Evolutionary conservation across 805 yeast genomes (phyloP).

Genomic region (Monosporozyma unispora): DNA sequence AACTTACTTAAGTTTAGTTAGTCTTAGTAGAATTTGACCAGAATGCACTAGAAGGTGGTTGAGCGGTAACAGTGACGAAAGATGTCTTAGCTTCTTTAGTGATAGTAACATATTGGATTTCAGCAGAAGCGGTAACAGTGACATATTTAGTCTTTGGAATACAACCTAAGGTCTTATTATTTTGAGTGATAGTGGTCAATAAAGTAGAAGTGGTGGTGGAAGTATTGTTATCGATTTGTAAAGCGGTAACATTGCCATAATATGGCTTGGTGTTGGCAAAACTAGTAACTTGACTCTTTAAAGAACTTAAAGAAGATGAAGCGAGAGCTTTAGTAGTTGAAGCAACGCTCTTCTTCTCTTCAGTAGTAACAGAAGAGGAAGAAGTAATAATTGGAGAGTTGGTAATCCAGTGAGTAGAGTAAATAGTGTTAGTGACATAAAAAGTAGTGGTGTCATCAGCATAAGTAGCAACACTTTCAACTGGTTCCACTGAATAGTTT

Average conservation of each 20-base stretch:
- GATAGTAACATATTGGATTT: slow-evolving; percentile 16
- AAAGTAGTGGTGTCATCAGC: slow-evolving; percentile 21
- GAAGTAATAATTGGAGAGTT: slow-evolving; percentile 2
- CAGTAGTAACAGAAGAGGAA: too few species aligned
- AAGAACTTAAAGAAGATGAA: not conserved
- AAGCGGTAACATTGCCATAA: not conserved
- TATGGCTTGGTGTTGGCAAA: not conserved
- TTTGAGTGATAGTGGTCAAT: not conserved
- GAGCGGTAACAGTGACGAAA: slow-evolving; percentile 19
- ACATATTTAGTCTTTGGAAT: slow-evolving; percentile 13
- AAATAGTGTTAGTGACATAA: slow-evolving; percentile 18
- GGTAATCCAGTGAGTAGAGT: slow-evolving; percentile 16
- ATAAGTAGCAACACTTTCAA: slow-evolving; percentile 13
- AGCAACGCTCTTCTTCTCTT: not conserved
- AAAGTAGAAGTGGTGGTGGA: slow-evolving; percentile 5
- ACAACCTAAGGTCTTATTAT: slow-evolving; percentile 7
- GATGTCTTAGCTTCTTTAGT: slow-evolving; percentile 14
- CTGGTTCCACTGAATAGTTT: slow-evolving; percentile 13
- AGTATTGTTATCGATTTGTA: slow-evolving; percentile 2
- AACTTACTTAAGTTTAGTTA: not conserved
- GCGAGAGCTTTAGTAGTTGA: not conserved
- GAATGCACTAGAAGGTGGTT: slow-evolving; percentile 1
- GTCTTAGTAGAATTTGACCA: slow-evolving; percentile 3
- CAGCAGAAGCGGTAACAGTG: slow-evolving; percentile 18
- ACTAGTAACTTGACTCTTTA: not conserved